A percentile compares a stretch with the other conserved stretches of the same genome.
These are phyloP conservation scores for Larix sibirica DNA, from an alignment of 83 land plant species.

Conservation along the genomic window DNA sequence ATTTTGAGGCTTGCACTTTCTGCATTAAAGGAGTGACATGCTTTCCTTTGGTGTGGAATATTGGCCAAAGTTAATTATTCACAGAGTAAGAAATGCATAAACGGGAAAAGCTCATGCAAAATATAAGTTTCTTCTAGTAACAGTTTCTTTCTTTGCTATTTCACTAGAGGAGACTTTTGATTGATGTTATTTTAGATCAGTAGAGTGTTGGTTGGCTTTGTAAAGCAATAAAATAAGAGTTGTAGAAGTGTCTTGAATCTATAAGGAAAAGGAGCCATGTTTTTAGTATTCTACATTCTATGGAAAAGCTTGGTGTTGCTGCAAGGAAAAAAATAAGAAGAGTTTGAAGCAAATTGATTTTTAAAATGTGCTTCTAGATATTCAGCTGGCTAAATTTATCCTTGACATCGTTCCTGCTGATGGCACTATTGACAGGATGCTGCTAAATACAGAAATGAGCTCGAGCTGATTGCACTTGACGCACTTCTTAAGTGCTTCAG, in stretches of 20 bases:
- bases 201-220: not conserved
- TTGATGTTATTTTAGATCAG: not conserved
- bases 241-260: not conserved
- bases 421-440: slow-evolving; percentile 60
- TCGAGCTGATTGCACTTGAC: slow-evolving; percentile 56
- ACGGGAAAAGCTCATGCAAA: not conserved
- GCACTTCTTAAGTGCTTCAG: slow-evolving; percentile 74
- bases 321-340: not conserved
- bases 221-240: not conserved
- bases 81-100: not conserved
- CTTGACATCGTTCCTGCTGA: not conserved
- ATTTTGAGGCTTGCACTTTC: not conserved
- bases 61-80: not conserved
- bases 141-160: not conserved
- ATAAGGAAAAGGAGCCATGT: too few species aligned
- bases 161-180: not conserved
- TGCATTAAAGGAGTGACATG: not conserved
- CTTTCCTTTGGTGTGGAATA: not conserved
- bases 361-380: slow-evolving; percentile 1
- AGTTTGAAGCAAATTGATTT: not conserved
- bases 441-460: slow-evolving; percentile 67
- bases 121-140: not conserved
- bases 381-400: slow-evolving; percentile 6
- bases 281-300: not conserved
- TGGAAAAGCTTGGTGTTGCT: not conserved